These are phyloP conservation scores for Domatiomyces catenatus DNA, from an alignment of 2,329 filamentous ascomycete species.

Conservation along the genomic window DNA sequence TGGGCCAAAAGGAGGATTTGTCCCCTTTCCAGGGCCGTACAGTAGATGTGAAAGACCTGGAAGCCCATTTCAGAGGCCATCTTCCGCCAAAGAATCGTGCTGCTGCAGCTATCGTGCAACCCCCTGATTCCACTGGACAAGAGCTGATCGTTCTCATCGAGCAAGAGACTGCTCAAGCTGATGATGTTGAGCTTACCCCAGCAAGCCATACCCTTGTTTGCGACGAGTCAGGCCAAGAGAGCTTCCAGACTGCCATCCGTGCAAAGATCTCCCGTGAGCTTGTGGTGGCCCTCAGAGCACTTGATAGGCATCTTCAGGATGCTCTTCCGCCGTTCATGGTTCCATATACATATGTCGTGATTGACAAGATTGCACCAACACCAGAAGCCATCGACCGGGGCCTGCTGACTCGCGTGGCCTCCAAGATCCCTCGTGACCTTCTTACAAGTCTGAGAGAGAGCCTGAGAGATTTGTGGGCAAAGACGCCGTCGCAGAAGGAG, in stretches of 20 bases:
- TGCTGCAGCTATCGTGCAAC: constrained; percentile 17
- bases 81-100: constrained; percentile 22
- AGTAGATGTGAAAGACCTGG: constrained; percentile 27
- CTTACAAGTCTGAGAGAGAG: constrained; percentile 10
- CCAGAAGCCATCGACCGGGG: constrained; percentile 21
- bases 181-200: constrained; percentile 18
- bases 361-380: constrained; percentile 24
- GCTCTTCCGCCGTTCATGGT: constrained; percentile 35
- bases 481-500: constrained; percentile 17
- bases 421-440: constrained; percentile 20
- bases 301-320: constrained; percentile 28
- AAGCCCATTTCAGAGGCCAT: constrained; percentile 23
- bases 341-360: constrained; percentile 29
- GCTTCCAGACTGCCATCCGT: constrained; percentile 6
- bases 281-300: constrained; percentile 24
- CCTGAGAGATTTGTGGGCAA: constrained; percentile 22
- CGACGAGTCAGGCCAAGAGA: constrained; percentile 6
- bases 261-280: constrained; percentile 20
- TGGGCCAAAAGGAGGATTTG: constrained; percentile 23
- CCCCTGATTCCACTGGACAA: constrained; percentile 1
- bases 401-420: constrained; percentile 25
- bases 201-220: constrained; percentile 15
- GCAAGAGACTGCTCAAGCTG: constrained; percentile 17
- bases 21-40: constrained; percentile 24
- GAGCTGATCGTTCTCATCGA: constrained; percentile 23